Conservation (phyloP, 73 alveolate species). For the Uronychia binucleata region DNA sequence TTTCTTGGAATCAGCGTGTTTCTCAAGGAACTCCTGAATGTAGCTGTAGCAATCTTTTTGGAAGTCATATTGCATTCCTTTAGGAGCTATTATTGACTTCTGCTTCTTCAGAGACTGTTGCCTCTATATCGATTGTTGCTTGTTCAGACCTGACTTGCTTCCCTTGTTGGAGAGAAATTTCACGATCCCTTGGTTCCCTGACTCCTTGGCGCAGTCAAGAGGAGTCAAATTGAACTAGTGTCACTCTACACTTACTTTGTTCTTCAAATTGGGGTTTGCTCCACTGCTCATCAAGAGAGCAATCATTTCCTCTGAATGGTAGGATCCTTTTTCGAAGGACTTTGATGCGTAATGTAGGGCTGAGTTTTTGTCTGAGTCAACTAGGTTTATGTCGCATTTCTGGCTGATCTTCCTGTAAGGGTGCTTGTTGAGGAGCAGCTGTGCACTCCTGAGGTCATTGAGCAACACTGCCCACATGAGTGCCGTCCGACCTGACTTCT, state of each 20-base stretch:
- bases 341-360: not conserved
- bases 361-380: not conserved
- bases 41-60: not conserved
- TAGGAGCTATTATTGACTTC: too few species aligned
- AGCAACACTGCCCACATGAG: not conserved
- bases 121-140: too few species aligned
- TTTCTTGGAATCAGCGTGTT: too few species aligned
- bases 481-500: not conserved
- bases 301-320: not conserved
- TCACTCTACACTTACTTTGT: not conserved
- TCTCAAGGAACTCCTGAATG: not conserved
- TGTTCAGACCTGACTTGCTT: too few species aligned
- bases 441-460: not conserved
- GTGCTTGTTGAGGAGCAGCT: not conserved
- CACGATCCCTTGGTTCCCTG: not conserved
- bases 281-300: not conserved
- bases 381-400: not conserved
- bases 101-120: too few species aligned
- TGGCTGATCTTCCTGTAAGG: not conserved
- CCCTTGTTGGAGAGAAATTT: too few species aligned
- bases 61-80: not conserved
- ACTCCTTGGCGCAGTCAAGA: not conserved
- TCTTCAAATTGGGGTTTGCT: not conserved
- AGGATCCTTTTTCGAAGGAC: not conserved
- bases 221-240: not conserved